Percentiles rank a stretch among this genome's conserved stretches.
phyloP scores from a whole-genome alignment of 768 basidiomycete species.

The Lyophyllum decastes region DNA sequence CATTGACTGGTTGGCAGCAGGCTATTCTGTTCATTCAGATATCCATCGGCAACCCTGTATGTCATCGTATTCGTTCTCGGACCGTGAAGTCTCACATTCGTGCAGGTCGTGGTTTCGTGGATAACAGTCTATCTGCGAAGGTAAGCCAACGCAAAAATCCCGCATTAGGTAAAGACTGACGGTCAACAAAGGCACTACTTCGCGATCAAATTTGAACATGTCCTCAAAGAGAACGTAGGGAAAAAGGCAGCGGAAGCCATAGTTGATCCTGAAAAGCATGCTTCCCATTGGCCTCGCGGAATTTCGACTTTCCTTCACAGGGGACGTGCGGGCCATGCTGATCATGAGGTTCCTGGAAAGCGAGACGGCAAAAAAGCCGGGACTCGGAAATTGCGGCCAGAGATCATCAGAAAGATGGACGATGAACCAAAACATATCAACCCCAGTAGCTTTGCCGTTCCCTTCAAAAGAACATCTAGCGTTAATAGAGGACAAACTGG shows the following conservation, averaged over 20 bases:
- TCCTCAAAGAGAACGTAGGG: constrained; percentile 12
- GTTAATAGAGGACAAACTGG: constrained; percentile 13
- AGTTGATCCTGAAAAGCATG: constrained; percentile 12
- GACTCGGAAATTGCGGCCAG: constrained; percentile 49
- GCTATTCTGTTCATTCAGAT: constrained; percentile 73
- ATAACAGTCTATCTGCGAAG: constrained; percentile 78
- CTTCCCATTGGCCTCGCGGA: constrained; percentile 24
- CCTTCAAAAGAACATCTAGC: constrained; percentile 22
- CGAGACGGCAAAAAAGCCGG: constrained; percentile 21
- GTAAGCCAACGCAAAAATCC: constrained; percentile 36
- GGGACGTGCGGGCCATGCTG: constrained; percentile 19
- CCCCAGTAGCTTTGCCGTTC: constrained; percentile 63
- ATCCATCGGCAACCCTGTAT: constrained; percentile 73
- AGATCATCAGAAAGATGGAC: constrained; percentile 80
- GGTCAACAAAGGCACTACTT: constrained; percentile 59
- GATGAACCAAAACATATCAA: constrained; percentile 67
- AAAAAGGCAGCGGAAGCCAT: constrained; percentile 5
- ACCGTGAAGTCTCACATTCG: not conserved
- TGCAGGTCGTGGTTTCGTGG: constrained; percentile 79
- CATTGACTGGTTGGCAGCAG: constrained; percentile 72
- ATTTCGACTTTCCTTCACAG: constrained; percentile 33
- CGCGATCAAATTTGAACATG: constrained; percentile 58
- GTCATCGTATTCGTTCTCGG: constrained; percentile 25
- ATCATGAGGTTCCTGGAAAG: constrained; percentile 14
- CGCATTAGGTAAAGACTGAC: constrained; percentile 5